These are phyloP conservation scores for Halophytophthora batemanensis DNA, from an alignment of 352 stramenopile species.

Conservation along the genomic window DNA sequence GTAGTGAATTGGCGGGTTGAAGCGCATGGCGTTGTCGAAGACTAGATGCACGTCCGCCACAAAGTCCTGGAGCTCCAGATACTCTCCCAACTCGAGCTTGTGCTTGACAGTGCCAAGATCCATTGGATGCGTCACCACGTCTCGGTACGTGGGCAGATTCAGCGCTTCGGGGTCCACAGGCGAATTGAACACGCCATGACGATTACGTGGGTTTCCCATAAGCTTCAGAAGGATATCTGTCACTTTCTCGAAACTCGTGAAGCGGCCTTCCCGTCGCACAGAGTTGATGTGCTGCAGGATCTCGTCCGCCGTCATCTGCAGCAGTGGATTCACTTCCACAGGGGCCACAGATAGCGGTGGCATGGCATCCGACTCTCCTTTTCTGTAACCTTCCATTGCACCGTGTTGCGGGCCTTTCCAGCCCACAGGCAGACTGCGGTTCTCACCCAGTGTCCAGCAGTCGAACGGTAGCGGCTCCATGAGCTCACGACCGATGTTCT, in stretches of 20 bases:
- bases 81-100: conserved; percentile 76
- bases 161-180: conserved; percentile 72
- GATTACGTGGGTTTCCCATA: conserved; percentile 72
- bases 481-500: conserved; percentile 34
- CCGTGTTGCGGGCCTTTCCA: conserved; percentile 21
- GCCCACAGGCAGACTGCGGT: conserved; percentile 51
- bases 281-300: conserved; percentile 66
- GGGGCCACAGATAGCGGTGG: neutral
- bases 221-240: conserved; percentile 67
- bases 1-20: conserved; percentile 77
- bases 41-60: conserved; percentile 76
- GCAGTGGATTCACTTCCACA: conserved; percentile 49
- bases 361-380: conserved; percentile 3
- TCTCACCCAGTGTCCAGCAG: conserved; percentile 38
- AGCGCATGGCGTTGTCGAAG: conserved; percentile 89
- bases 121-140: conserved; percentile 83
- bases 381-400: neutral
- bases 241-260: conserved; percentile 65
- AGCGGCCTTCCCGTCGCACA: conserved; percentile 53
- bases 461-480: conserved; percentile 32
- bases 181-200: conserved; percentile 66
- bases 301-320: conserved; percentile 55
- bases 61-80: conserved; percentile 85
- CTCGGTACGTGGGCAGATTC: conserved; percentile 66
- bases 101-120: conserved; percentile 89